A percentile compares a stretch with the other conserved stretches of the same genome.
Conservation (phyloP, 805 yeast genomes). For the Myxozyma monticola region DNA sequence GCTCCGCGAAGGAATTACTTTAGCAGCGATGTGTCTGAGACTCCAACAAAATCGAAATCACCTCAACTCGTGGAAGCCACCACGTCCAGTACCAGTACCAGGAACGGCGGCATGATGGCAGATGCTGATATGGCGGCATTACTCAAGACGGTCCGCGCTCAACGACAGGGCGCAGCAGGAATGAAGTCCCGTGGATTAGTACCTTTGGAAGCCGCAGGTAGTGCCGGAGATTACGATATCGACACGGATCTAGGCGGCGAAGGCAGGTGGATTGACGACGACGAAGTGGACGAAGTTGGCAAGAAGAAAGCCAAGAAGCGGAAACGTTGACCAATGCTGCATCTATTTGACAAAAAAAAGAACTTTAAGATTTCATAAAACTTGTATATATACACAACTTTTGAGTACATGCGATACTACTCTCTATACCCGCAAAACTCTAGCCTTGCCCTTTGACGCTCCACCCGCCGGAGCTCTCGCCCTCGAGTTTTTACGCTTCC, state of each 20-base stretch:
- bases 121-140: constrained; percentile 15
- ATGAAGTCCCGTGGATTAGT: constrained; percentile 11
- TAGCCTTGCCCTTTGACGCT: constrained; percentile 12
- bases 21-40: no score
- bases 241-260: constrained; percentile 30
- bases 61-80: no score
- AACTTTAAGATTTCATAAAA: no score
- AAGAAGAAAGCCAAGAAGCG: constrained; percentile 11
- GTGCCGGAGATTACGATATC: constrained; percentile 31
- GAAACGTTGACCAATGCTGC: no score
- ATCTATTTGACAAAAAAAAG: no score
- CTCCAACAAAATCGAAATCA: no score
- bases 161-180: constrained; percentile 13
- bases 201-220: constrained; percentile 18
- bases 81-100: no score
- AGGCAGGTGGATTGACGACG: constrained; percentile 32
- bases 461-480: constrained; percentile 11
- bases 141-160: constrained; percentile 4
- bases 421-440: constrained; percentile 21
- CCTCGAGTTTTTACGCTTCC: constrained; percentile 14
- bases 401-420: no score
- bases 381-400: no score
- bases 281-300: constrained; percentile 20
- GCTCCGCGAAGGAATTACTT: no score
- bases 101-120: no score